phyloP scores from a whole-genome alignment of 768 basidiomycete species.

The Cantharellus cinnabarinus region DNA sequence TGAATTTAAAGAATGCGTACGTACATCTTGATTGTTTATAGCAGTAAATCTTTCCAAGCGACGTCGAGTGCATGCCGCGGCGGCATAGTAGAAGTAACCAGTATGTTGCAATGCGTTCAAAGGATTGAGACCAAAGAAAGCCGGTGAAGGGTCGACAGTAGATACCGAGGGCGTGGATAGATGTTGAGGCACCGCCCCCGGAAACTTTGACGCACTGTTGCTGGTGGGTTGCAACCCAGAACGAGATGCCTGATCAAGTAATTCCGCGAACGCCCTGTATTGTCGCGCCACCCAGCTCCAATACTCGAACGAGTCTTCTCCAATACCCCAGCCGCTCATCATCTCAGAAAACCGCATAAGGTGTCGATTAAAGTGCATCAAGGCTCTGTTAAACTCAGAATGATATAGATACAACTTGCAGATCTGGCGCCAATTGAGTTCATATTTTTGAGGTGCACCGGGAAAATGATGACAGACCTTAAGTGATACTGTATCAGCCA shows the following conservation, averaged over 20 bases:
- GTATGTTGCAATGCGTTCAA: slow-evolving; percentile 72
- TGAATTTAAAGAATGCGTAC: slow-evolving; percentile 5
- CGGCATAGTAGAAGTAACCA: slow-evolving; percentile 81
- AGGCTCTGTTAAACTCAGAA: slow-evolving; percentile 58
- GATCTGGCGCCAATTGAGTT: slow-evolving; percentile 29
- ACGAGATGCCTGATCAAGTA: slow-evolving; percentile 48
- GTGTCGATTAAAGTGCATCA: slow-evolving; percentile 71
- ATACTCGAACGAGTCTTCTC: slow-evolving; percentile 89
- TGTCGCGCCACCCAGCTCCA: slow-evolving; percentile 95
- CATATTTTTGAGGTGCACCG: neutral
- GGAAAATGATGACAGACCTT: slow-evolving; percentile 35
- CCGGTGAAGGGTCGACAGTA: neutral
- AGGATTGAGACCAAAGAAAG: slow-evolving; percentile 45
- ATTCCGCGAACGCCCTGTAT: slow-evolving; percentile 75
- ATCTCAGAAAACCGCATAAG: slow-evolving; percentile 72
- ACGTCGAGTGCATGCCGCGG: slow-evolving; percentile 67
- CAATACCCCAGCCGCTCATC: slow-evolving; percentile 83
- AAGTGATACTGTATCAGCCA: slow-evolving; percentile 81
- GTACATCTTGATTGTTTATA: slow-evolving; percentile 37
- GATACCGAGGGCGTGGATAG: neutral
- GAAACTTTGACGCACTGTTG: slow-evolving; percentile 8
- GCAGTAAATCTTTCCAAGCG: slow-evolving; percentile 46
- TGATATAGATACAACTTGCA: slow-evolving; percentile 83
- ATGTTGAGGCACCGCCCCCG: slow-evolving; percentile 5
- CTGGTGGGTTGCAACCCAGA: slow-evolving; percentile 12